Evolutionary conservation across 257 asterid species (phyloP), one percentile per base, ranked within the genome.

Genomic region (Solanum habrochaites): DNA sequence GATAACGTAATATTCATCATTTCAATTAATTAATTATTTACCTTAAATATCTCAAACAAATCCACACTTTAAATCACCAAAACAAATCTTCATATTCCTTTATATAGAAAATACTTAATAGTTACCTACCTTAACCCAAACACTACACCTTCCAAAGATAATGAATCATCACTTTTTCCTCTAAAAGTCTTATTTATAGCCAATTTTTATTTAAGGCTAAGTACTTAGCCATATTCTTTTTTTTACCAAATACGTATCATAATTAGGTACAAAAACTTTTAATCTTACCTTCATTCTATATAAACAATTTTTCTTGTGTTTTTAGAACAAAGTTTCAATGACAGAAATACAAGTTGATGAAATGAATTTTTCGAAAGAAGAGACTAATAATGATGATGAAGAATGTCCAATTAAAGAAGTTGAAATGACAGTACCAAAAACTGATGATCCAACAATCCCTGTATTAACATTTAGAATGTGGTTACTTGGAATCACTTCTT

Each of bases 401-500:
- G 86, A 83, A 27, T 91, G 93, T 37, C 86, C 89, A 7, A 66
- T 93, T 23, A 86, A 83, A 42, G 91, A 93, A 60, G 95, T 93
- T 4, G 93, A 90, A 0, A 3, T 91, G 37, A 93, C 94, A 0
- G 94, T 93, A 25, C 89, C 92, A 12, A 91, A 90, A 74, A 91
- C 92, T 35, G 95, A 93, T 52, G 94, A 93, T 75, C 92, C 91
- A 0, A 85, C 73, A 1, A 75, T 77, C 58, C 91, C 92, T 6
- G 93, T 87, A 0, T 80, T 89, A 43, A 93, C 94, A 3, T 93
- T 93, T 90, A 62, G 95, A 69, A 88, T 90, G 93, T 91, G 93
- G 95, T 81, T 91, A 10, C 87, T 91, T 11, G 95, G 95, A 3
- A 37, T 90, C 20, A 15, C 43, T 5, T n/a, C 89, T 0, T 92